Percentiles rank a stretch among this genome's conserved stretches.
phyloP scores from a whole-genome alignment of 2,329 filamentous ascomycete species.

The Arthrobotrys megalospora region DNA sequence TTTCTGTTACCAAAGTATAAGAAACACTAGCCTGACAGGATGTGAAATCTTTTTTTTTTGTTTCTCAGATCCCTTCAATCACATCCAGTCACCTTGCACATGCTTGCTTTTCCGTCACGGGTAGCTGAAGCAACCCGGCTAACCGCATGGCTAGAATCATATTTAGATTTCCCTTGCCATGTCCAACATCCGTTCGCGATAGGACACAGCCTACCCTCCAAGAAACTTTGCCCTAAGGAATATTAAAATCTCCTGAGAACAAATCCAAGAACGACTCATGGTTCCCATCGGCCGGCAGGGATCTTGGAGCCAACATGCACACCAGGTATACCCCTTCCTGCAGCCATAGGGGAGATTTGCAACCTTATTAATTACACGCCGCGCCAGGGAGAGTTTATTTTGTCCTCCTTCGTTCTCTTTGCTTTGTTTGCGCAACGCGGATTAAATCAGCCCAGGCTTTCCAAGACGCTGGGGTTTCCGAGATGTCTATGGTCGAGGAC shows the following conservation, averaged over 20 bases:
- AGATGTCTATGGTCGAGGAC: conserved; percentile 10
- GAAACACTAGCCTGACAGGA: conserved; percentile 1
- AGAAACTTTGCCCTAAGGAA: conserved; percentile 29
- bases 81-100: conserved; percentile 14
- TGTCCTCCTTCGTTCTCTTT: conserved; percentile 34
- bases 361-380: conserved; percentile 46
- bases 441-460: conserved; percentile 36
- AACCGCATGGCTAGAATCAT: conserved; percentile 37
- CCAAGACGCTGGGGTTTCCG: conserved; percentile 16
- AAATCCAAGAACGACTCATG: conserved; percentile 28
- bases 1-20: conserved; percentile 18
- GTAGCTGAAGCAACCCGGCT: conserved; percentile 3
- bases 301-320: conserved; percentile 18
- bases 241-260: conserved; percentile 33
- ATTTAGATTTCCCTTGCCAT: conserved; percentile 21
- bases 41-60: conserved; percentile 27
- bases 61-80: conserved; percentile 5
- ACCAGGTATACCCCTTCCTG: conserved; percentile 26
- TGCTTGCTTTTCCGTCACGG: conserved; percentile 51
- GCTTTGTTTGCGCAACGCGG: conserved; percentile 44
- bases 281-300: conserved; percentile 4
- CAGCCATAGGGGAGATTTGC: conserved; percentile 21
- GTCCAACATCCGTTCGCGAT: conserved; percentile 54
- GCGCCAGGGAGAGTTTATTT: conserved; percentile 51
- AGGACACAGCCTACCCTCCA: conserved; percentile 36